Conservation (phyloP, 2,329 filamentous ascomycete species). For the Passalora sequoiae region DNA sequence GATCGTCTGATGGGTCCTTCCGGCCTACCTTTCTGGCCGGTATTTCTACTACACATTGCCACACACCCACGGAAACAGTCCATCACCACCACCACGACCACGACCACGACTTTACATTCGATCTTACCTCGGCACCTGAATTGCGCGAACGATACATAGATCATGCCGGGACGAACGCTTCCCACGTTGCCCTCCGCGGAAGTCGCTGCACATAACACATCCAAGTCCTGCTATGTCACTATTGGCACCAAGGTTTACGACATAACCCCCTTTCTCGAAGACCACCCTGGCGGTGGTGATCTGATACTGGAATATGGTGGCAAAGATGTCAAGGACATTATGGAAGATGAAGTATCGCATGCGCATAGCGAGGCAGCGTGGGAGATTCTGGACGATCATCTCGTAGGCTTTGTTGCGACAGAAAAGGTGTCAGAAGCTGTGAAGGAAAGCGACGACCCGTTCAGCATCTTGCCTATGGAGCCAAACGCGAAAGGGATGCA, state of each 20-base stretch:
- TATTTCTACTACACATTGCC: background rate
- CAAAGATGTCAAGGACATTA: conserved; percentile 74
- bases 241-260: conserved; percentile 89
- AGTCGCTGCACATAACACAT: conserved; percentile 72
- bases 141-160: background rate
- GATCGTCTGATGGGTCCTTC: background rate
- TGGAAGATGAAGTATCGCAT: conserved; percentile 79
- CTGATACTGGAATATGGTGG: conserved; percentile 86
- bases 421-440: conserved; percentile 52
- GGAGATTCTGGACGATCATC: conserved; percentile 82
- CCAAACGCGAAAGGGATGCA: conserved; percentile 45
- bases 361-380: conserved; percentile 89
- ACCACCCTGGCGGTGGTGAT: conserved; percentile 85
- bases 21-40: background rate
- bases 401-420: conserved; percentile 72
- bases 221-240: conserved; percentile 86
- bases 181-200: conserved; percentile 78
- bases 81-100: too few species aligned
- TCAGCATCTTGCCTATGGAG: conserved; percentile 50
- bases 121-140: background rate
- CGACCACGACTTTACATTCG: too few species aligned
- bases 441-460: conserved; percentile 44
- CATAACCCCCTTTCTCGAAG: conserved; percentile 81
- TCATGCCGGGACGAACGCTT: conserved; percentile 74
- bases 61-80: background rate